Conservation (phyloP, 2,329 filamentous ascomycete genomes). For the Diplodia corticola region DNA sequence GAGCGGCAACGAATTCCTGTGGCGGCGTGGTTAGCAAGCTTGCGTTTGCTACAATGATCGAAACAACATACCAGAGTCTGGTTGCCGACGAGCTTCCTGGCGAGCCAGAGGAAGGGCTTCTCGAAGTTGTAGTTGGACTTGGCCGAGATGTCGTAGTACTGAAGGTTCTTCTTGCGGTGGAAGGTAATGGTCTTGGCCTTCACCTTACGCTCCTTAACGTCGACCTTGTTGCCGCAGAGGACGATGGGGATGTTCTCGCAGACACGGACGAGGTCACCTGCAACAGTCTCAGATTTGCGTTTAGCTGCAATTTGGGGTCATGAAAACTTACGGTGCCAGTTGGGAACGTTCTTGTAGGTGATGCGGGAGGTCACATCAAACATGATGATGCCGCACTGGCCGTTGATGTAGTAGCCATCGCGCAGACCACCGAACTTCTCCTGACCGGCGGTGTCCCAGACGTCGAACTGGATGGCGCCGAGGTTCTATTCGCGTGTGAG, state of each 20-base stretch:
- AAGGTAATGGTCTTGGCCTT: conserved; percentile 99
- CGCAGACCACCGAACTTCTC: conserved; percentile 99
- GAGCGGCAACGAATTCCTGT: conserved; percentile 94
- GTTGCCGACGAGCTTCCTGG: conserved; percentile 97
- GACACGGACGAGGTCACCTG: conserved; percentile 96
- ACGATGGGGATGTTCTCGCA: conserved; percentile 99
- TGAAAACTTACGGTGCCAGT: conserved; percentile 89
- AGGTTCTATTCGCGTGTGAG: conserved; percentile 64
- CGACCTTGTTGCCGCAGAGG: conserved; percentile 98
- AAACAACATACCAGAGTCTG: conserved; percentile 66
- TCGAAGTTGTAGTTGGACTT: conserved; percentile 99
- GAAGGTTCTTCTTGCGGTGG: conserved; percentile 99
- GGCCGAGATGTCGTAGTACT: conserved; percentile 99
- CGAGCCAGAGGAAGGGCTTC: conserved; percentile 99
- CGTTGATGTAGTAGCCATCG: conserved; percentile 99
- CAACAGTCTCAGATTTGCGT: background rate
- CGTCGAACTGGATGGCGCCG: conserved; percentile 96
- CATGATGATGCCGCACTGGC: conserved; percentile 99
- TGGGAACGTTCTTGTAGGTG: conserved; percentile 99
- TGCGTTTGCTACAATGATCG: background rate
- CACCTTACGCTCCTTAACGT: conserved; percentile 99
- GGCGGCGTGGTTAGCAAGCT: conserved; percentile 30
- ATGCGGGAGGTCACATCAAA: conserved; percentile 99
- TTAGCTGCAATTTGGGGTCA: background rate
- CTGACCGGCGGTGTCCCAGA: conserved; percentile 98